Evolutionary conservation across 306 rosid genomes (phyloP).

Genomic region (Argentina anserina): DNA sequence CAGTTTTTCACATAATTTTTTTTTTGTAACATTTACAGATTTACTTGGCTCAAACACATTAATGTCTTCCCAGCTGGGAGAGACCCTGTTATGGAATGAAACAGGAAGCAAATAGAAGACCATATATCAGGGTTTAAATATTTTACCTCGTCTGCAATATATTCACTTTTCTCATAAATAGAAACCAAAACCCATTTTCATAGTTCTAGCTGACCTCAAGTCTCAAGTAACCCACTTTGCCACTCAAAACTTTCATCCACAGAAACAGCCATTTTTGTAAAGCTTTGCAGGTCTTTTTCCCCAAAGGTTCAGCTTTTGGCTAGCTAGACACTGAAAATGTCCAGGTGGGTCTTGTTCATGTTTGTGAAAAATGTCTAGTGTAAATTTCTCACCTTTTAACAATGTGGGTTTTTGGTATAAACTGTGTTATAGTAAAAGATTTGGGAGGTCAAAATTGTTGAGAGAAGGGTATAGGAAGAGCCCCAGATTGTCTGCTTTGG

Average conservation of each 20-base stretch:
- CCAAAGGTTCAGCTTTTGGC: neutral
- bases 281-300: neutral
- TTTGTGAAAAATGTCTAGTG: neutral
- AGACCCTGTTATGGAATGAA: neutral
- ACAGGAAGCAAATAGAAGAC: slow-evolving; percentile 6
- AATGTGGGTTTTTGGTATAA: slow-evolving; percentile 14
- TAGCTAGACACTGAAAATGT: slow-evolving; percentile 26
- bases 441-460: slow-evolving; percentile 28
- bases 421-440: slow-evolving; percentile 23
- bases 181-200: slow-evolving; percentile 20
- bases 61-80: neutral
- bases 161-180: slow-evolving; percentile 34
- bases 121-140: slow-evolving; percentile 12
- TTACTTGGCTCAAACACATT: slow-evolving; percentile 2
- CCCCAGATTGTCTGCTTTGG: slow-evolving; percentile 44
- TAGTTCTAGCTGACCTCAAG: slow-evolving; percentile 8
- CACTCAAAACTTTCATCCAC: neutral
- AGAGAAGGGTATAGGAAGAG: slow-evolving; percentile 51
- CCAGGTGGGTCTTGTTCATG: slow-evolving; percentile 35
- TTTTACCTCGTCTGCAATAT: slow-evolving; percentile 24
- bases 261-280: slow-evolving; percentile 1
- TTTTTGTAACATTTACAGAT: neutral
- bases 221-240: neutral
- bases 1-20: neutral
- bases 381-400: slow-evolving; percentile 3